Evolutionary conservation across 352 stramenopile species (phyloP), one percentile per base, ranked within the genome.

Genomic region (Albugo candida): DNA sequence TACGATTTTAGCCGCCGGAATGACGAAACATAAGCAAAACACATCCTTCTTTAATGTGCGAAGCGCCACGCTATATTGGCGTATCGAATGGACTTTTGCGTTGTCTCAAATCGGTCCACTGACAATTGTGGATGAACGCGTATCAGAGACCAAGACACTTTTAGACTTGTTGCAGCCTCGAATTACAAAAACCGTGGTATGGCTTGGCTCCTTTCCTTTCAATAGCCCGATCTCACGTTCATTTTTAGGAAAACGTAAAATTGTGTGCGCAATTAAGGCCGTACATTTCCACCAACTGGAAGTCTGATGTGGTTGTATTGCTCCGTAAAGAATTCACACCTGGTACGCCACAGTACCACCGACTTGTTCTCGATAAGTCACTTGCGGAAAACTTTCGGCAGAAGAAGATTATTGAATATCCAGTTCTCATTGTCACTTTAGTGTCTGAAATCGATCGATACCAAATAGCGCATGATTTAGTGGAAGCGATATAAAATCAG

Each of bases 401-500:
- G 31, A 85, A 87, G 49, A 65, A 67, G 2, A 49, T 91, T 10
- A 70, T 91, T 6, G 78, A 91, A 51, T 91, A 83, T 47, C 78
- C 78, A 1, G 58, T 87, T 14, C 67, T 87, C 49, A 64, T 56
- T 2, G 70, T 91, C 20, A 68, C 63, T 27, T 54, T 77, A 1
- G 46, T 49, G 3, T 43, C 52, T 3, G 63, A 83, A 27, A 58
- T 68, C 0, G 60, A 65, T 18, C 19, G 79, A 47, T 91, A 85
- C 34, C 58, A 61, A 1, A 48, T 81, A 6, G 72, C 64, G 13
- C 57, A 82, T 36, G 74, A 86, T 45, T 50, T 69, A 41, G 87
- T 91, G 40, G 72, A 87, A 55, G 45, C 66, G 5, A 44, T 88
- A 10, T 43, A 43, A 24, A 43, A n/a, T 8, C 8, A 43, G 17